These are phyloP conservation scores for Plantago ovata DNA, from an alignment of 257 asterid genomes.

Conservation along the genomic window DNA sequence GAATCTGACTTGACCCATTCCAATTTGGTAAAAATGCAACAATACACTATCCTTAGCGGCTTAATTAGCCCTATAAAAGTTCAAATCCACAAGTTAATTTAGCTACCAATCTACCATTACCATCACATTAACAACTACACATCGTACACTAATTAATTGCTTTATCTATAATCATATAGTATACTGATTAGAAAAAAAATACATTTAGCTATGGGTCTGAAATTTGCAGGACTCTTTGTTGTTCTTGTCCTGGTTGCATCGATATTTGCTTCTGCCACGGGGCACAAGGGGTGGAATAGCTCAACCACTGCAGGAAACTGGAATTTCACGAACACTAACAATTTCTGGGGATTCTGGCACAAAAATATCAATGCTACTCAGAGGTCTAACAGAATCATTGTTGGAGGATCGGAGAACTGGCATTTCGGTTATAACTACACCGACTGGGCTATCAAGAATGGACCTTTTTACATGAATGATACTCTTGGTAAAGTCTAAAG, in stretches of 20 bases:
- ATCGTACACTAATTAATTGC: not conserved
- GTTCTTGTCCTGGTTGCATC: constrained; percentile 17
- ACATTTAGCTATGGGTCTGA: constrained; percentile 23
- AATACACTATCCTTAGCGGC: too few species aligned
- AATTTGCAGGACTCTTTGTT: constrained; percentile 10
- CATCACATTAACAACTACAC: constrained; percentile 1
- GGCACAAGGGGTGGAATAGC: constrained; percentile 39
- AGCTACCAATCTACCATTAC: too few species aligned
- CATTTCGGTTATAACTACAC: constrained; percentile 49
- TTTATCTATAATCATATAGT: too few species aligned
- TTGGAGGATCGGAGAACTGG: constrained; percentile 54
- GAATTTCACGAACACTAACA: constrained; percentile 20
- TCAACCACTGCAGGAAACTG: constrained; percentile 23
- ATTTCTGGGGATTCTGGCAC: constrained; percentile 37
- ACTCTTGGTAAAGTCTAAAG: constrained; percentile 34
- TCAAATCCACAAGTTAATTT: constrained; percentile 15
- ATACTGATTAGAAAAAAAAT: too few species aligned
- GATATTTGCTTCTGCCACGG: constrained; percentile 30
- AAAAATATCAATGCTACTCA: constrained; percentile 25
- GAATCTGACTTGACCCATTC: too few species aligned
- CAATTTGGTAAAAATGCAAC: too few species aligned
- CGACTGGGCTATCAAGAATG: constrained; percentile 46
- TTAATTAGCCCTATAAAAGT: constrained; percentile 16
- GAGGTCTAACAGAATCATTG: constrained; percentile 25
- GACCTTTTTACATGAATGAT: constrained; percentile 46